phyloP scores from a whole-genome alignment of 257 asterid genomes.

The Solanum phureja region DNA sequence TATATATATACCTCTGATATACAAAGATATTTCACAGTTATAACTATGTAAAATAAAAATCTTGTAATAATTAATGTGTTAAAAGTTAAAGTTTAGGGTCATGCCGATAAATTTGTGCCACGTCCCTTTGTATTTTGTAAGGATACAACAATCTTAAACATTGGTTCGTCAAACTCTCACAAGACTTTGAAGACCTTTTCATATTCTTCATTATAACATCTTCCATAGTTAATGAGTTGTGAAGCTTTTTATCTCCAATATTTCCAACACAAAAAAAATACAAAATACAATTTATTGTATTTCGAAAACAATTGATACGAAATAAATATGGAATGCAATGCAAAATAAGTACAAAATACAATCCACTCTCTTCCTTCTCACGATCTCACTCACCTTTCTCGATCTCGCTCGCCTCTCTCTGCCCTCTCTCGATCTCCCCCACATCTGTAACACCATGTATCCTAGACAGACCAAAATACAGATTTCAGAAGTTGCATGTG shows the following conservation, averaged over 20 bases:
- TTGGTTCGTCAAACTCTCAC: background rate
- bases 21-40: too few relatives aligned
- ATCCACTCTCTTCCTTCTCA: background rate
- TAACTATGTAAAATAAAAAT: background rate
- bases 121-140: background rate
- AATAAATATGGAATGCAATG: background rate
- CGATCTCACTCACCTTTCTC: background rate
- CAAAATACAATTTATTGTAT: background rate
- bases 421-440: too few relatives aligned
- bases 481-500: too few relatives aligned
- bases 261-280: background rate
- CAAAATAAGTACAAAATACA: too few relatives aligned
- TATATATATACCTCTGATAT: too few relatives aligned
- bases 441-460: too few relatives aligned
- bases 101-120: background rate
- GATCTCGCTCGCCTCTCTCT: too few relatives aligned
- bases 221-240: background rate
- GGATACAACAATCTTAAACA: background rate
- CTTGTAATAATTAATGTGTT: background rate
- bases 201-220: background rate
- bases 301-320: too few relatives aligned
- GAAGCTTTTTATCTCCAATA: background rate
- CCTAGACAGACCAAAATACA: too few relatives aligned
- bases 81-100: background rate
- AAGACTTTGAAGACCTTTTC: background rate